Evolutionary conservation across 2,329 filamentous ascomycete genomes (phyloP), one percentile per base, ranked within the genome.

Genomic region (Biscogniauxia mediterranea): DNA sequence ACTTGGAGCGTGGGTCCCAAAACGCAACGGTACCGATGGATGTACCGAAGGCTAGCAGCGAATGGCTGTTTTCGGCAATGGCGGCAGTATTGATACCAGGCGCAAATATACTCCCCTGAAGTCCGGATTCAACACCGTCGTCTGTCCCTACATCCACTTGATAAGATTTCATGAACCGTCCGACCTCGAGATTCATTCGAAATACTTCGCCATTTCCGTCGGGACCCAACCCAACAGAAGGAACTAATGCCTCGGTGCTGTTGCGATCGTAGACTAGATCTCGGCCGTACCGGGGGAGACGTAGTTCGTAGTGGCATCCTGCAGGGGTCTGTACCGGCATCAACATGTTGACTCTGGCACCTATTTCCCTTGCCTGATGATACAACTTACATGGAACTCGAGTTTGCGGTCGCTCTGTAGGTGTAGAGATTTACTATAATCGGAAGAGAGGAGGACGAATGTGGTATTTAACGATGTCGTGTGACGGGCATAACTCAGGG

Each of bases 11-110:
- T 0, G 93, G 85, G 73, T 99, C 95, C 92, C 93, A 99, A 71
- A 98, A 94, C 74, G 99, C 95, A 25, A 98, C 92, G 0, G 94
- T 97, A n/a, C 95, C 94, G 60, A 95, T 80, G 2, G 92, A 93
- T 1, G 95, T 99, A 57, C 96, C 95, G 70, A 99, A 99, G 0
- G 94, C 93, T 38, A 93, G 83, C 4, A 99, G 81, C 60, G 95
- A 95, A 75, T 99, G 95, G 54, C 91, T 93, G 50, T 89, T 85
- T 73, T 97, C 92, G 2, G 95, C 95, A 62, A 97, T 86, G 2
- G 93, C 89, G 13, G 88, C 94, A 7, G 89, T 89, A 72, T 98
- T 97, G 57, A 98, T 93, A 56, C 90, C 89, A 15, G 93, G 93
- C 0, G 92, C 89, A 60, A 89, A 84, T 54, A 97, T 91, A 55